phyloP scores from a whole-genome alignment of 2,329 filamentous ascomycete genomes.

The Fusarium sp. region DNA sequence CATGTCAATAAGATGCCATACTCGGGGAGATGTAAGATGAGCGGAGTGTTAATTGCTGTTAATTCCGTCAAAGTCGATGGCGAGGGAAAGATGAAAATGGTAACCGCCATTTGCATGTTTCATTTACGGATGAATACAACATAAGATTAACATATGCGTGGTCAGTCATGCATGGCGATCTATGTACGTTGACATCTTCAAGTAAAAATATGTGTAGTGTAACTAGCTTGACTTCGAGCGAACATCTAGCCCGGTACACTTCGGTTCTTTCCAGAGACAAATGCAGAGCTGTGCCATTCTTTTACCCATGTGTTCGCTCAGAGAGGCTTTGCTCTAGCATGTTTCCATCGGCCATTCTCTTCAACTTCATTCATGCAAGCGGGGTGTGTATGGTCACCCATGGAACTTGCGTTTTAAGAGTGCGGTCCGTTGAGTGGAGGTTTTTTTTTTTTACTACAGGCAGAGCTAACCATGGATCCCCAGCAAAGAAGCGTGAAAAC shows the following conservation, averaged over 20 bases:
- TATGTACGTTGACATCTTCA: conserved; percentile 20
- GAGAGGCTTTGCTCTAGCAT: conserved; percentile 3
- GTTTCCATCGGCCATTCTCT: conserved; percentile 2
- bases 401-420: conserved; percentile 25
- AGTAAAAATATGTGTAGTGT: neutral
- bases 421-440: conserved; percentile 38
- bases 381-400: conserved; percentile 27
- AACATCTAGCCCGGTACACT: neutral
- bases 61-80: neutral
- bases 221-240: neutral
- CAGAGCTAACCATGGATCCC: conserved; percentile 32
- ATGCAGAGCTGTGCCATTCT: neutral
- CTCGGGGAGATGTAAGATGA: no score
- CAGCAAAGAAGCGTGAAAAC: conserved; percentile 15
- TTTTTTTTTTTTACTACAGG: conserved; percentile 7
- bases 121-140: conserved; percentile 13
- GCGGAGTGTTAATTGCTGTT: neutral
- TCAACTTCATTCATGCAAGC: conserved; percentile 32
- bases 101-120: conserved; percentile 1
- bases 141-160: neutral
- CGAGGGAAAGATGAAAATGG: conserved; percentile 13
- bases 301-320: conserved; percentile 1
- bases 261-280: conserved; percentile 1
- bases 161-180: conserved; percentile 15
- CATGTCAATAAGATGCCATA: neutral